Evolutionary conservation across 2,329 filamentous ascomycete species (phyloP).

Genomic region (Monosporascus sp.): DNA sequence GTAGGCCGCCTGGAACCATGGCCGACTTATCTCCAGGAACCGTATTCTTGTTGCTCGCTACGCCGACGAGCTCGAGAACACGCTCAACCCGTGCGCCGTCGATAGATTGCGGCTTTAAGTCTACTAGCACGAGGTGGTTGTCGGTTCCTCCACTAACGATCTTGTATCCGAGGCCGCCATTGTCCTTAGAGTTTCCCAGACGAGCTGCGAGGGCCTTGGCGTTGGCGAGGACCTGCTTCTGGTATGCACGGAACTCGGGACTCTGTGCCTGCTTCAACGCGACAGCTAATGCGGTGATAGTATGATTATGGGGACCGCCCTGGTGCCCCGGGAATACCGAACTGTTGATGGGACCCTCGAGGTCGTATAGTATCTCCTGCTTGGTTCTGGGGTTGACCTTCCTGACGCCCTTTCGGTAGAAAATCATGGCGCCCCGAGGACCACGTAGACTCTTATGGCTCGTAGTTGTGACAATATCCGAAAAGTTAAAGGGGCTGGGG

Average conservation of each 20-base stretch:
- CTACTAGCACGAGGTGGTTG: constrained; percentile 91
- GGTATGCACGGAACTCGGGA: constrained; percentile 87
- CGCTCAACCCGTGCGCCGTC: constrained; percentile 89
- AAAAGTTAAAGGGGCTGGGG: constrained; percentile 80
- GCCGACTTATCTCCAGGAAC: constrained; percentile 93
- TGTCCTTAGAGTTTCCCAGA: constrained; percentile 62
- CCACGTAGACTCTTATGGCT: constrained; percentile 97
- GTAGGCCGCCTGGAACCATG: constrained; percentile 84
- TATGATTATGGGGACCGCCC: constrained; percentile 97
- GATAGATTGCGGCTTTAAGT: constrained; percentile 82
- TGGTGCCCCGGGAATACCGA: constrained; percentile 98
- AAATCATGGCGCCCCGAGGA: constrained; percentile 94
- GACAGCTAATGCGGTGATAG: constrained; percentile 90
- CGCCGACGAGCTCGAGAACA: constrained; percentile 84
- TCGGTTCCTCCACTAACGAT: constrained; percentile 93
- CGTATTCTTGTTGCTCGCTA: constrained; percentile 99
- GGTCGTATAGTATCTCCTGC: constrained; percentile 79
- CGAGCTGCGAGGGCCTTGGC: constrained; percentile 77
- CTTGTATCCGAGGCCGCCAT: constrained; percentile 75
- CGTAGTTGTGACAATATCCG: constrained; percentile 95
- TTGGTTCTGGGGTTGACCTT: constrained; percentile 79
- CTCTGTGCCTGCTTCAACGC: constrained; percentile 90
- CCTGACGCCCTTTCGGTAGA: constrained; percentile 90
- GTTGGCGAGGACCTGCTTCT: constrained; percentile 84
- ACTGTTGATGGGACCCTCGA: constrained; percentile 89